Evolutionary conservation across 2,329 filamentous ascomycete genomes (phyloP).

Genomic region (Xylariaceae sp.): DNA sequence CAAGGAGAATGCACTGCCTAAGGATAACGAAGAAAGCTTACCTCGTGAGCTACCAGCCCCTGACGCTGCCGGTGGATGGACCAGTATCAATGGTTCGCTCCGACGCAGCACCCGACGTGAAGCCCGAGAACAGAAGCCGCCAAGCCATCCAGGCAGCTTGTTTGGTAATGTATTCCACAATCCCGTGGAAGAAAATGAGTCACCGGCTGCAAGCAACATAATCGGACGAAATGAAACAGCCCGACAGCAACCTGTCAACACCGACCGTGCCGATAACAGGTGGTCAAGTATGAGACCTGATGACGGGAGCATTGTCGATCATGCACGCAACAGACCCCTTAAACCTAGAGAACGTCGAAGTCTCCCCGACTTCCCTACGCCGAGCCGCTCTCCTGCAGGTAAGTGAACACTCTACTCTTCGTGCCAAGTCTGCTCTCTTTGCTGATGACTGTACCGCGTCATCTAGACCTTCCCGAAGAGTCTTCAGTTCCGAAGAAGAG

Average conservation of each 20-base stretch:
- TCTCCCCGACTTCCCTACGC: constrained; percentile 24
- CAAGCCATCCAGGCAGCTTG: constrained; percentile 28
- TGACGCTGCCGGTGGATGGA: constrained; percentile 25
- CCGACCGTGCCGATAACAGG: constrained; percentile 12
- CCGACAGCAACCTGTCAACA: constrained; percentile 11
- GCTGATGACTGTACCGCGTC: neutral
- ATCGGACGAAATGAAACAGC: constrained; percentile 17
- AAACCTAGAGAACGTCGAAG: constrained; percentile 30
- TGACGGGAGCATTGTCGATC: constrained; percentile 4
- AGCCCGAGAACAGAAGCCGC: constrained; percentile 25
- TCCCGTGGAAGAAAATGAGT: constrained; percentile 26
- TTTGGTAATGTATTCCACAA: constrained; percentile 32
- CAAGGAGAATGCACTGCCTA: constrained; percentile 18
- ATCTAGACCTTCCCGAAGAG: constrained; percentile 2
- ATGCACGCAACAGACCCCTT: constrained; percentile 18
- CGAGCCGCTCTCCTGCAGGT: constrained; percentile 10
- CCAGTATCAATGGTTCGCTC: constrained; percentile 29
- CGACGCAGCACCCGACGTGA: constrained; percentile 23
- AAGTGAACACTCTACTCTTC: constrained; percentile 14
- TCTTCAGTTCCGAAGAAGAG: constrained; percentile 22
- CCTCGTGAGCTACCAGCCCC: constrained; percentile 16
- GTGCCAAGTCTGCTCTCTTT: neutral
- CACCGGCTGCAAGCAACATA: constrained; percentile 21
- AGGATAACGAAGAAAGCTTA: constrained; percentile 11
- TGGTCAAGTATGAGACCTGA: constrained; percentile 10